Conservation (phyloP, 2,329 filamentous ascomycete genomes). For the Chrysosporium keratinophilum region DNA sequence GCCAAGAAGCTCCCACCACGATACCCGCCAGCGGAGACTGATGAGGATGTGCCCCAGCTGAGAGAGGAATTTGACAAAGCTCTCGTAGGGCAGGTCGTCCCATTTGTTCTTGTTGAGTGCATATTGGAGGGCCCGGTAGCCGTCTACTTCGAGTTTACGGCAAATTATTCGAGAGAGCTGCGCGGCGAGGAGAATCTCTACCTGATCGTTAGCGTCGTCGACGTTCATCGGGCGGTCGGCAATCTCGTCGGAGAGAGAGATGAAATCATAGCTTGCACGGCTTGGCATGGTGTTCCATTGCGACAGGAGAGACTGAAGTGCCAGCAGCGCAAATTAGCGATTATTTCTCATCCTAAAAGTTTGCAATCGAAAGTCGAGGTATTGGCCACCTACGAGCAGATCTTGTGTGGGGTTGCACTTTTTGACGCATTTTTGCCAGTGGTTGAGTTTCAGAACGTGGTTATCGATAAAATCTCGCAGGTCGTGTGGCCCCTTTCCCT, state of each 20-base stretch:
- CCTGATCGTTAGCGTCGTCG: slow-evolving; percentile 27
- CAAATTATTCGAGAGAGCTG: slow-evolving; percentile 39
- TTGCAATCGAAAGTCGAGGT: neutral
- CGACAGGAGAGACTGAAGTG: slow-evolving; percentile 31
- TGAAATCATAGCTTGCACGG: slow-evolving; percentile 36
- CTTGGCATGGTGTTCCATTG: slow-evolving; percentile 40
- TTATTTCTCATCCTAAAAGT: neutral
- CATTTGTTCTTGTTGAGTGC: slow-evolving; percentile 39
- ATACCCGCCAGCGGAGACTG: slow-evolving; percentile 37
- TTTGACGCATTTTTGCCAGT: slow-evolving; percentile 34
- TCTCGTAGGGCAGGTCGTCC: slow-evolving; percentile 36
- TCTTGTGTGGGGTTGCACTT: slow-evolving; percentile 34
- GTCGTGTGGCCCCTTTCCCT: slow-evolving; percentile 30
- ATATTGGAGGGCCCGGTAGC: slow-evolving; percentile 36
- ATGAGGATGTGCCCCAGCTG: slow-evolving; percentile 35
- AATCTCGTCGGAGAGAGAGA: slow-evolving; percentile 23
- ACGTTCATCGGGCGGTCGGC: slow-evolving; percentile 34
- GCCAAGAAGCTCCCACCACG: slow-evolving; percentile 38
- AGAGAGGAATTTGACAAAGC: slow-evolving; percentile 31
- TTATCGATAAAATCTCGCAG: slow-evolving; percentile 38
- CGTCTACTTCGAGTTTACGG: slow-evolving; percentile 39
- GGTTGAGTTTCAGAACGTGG: slow-evolving; percentile 36
- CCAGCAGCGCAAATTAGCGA: neutral
- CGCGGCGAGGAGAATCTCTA: slow-evolving; percentile 35
- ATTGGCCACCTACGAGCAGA: slow-evolving; percentile 28